phyloP scores from a whole-genome alignment of 805 yeast species.

The Saccharomyces mikatae region DNA sequence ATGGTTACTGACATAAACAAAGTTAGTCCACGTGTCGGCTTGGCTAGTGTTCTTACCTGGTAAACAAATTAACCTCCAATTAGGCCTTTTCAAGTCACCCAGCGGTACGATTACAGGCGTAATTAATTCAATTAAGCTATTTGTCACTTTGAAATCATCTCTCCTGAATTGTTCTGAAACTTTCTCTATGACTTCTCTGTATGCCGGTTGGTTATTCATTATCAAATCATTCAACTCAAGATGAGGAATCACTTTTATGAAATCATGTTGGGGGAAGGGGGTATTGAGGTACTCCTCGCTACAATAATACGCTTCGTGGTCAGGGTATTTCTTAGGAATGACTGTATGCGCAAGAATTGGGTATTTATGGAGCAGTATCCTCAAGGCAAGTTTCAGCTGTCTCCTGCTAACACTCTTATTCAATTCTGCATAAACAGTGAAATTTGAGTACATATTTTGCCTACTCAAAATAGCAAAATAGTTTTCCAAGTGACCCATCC shows the following conservation, averaged over 20 bases:
- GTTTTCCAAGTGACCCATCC: conserved; percentile 24
- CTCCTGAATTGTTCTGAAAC: conserved; percentile 7
- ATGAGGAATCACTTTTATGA: conserved; percentile 13
- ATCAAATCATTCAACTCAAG: conserved; percentile 15
- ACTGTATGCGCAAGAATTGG: conserved; percentile 16
- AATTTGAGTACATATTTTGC: conserved; percentile 20
- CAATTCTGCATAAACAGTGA: conserved; percentile 16
- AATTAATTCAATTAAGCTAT: conserved; percentile 9
- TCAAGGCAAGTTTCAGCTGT: conserved; percentile 11
- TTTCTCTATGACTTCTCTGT: conserved; percentile 4
- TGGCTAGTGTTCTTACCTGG: conserved; percentile 3
- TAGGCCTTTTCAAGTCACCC: conserved; percentile 12
- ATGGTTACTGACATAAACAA: conserved; percentile 21
- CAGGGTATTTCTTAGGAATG: conserved; percentile 13
- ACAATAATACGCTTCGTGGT: conserved; percentile 11
- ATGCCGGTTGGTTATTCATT: conserved; percentile 18
- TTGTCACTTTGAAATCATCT: conserved; percentile 9
- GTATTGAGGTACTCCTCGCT: conserved; percentile 15
- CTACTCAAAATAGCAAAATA: conserved; percentile 21
- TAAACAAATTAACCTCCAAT: conserved; percentile 21
- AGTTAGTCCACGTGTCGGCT: conserved; percentile 1
- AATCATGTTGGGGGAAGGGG: conserved; percentile 20
- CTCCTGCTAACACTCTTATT: conserved; percentile 4
- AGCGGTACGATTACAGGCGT: conserved; percentile 12
- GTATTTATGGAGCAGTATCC: conserved; percentile 13